A percentile compares a stretch with the other conserved stretches of the same genome.
These are phyloP conservation scores for Geum urbanum DNA, from an alignment of 306 rosid species.

Conservation along the genomic window DNA sequence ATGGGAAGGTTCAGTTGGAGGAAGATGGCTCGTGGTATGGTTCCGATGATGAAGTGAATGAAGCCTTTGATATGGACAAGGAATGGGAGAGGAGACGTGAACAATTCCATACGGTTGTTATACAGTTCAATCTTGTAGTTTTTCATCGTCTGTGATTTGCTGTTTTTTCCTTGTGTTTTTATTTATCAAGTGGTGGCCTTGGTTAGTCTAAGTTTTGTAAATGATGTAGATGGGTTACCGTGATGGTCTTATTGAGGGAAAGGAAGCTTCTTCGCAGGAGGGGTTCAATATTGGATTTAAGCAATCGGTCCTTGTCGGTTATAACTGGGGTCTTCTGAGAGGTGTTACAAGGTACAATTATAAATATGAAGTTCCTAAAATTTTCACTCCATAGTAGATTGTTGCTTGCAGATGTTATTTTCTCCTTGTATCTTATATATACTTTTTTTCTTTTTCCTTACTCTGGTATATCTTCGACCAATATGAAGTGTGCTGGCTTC, in stretches of 20 bases:
- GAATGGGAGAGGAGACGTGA: conserved; percentile 75
- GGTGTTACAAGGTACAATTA: conserved; percentile 67
- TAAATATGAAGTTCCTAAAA: not conserved
- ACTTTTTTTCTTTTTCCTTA: conserved; percentile 17
- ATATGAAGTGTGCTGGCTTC: conserved; percentile 57
- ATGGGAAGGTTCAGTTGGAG: conserved; percentile 34
- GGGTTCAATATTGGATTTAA: conserved; percentile 82
- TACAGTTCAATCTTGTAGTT: not conserved
- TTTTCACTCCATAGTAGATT: not conserved
- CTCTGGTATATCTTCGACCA: conserved; percentile 2
- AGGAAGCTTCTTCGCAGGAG: conserved; percentile 82
- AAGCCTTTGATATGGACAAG: conserved; percentile 47
- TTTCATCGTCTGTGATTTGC: conserved; percentile 2
- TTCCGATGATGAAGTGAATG: conserved; percentile 46
- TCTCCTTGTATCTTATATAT: not conserved
- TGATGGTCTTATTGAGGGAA: conserved; percentile 70
- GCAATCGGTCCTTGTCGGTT: conserved; percentile 56
- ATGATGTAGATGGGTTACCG: conserved; percentile 66
- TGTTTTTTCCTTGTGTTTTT: conserved; percentile 3
- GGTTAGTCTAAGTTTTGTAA: not conserved
- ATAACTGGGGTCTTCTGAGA: conserved; percentile 73
- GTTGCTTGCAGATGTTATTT: not conserved
- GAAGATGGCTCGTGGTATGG: conserved; percentile 44
- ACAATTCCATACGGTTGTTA: conserved; percentile 62
- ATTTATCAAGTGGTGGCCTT: conserved; percentile 1